A percentile compares a stretch with the other conserved stretches of the same genome.
These are phyloP conservation scores for Aphanomyces astaci DNA, from an alignment of 352 stramenopile genomes.

Conservation along the genomic window DNA sequence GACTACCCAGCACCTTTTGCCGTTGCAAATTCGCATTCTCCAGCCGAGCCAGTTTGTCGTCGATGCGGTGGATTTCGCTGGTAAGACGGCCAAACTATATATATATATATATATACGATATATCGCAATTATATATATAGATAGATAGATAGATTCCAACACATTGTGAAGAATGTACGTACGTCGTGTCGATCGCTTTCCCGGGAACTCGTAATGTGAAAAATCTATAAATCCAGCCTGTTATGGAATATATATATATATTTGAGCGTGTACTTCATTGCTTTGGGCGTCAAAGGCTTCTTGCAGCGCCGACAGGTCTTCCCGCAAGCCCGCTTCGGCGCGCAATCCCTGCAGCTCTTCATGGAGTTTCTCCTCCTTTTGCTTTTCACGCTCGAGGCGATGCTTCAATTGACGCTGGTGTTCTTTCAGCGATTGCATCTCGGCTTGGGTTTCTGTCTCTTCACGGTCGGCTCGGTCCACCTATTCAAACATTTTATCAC, in stretches of 20 bases:
- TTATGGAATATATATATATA: background rate
- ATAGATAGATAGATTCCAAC: too few species aligned
- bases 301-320: background rate
- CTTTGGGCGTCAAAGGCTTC: background rate
- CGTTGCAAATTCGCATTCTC: conserved; percentile 72
- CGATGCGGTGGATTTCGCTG: conserved; percentile 15
- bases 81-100: conserved; percentile 11
- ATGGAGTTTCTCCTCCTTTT: background rate
- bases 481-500: conserved; percentile 26
- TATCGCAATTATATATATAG: too few species aligned
- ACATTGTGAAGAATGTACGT: too few species aligned
- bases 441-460: conserved; percentile 57
- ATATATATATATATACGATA: too few species aligned
- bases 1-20: conserved; percentile 43
- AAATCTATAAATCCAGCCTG: background rate
- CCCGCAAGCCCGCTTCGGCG: background rate
- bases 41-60: conserved; percentile 36
- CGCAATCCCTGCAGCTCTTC: background rate
- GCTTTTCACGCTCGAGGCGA: conserved; percentile 47
- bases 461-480: conserved; percentile 54
- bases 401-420: conserved; percentile 55
- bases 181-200: too few species aligned
- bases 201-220: background rate
- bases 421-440: conserved; percentile 61
- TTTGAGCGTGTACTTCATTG: background rate